These are phyloP conservation scores for Polychytrium aggregatum DNA, from an alignment of 192 early-diverging fungal genomes.

Conservation along the genomic window DNA sequence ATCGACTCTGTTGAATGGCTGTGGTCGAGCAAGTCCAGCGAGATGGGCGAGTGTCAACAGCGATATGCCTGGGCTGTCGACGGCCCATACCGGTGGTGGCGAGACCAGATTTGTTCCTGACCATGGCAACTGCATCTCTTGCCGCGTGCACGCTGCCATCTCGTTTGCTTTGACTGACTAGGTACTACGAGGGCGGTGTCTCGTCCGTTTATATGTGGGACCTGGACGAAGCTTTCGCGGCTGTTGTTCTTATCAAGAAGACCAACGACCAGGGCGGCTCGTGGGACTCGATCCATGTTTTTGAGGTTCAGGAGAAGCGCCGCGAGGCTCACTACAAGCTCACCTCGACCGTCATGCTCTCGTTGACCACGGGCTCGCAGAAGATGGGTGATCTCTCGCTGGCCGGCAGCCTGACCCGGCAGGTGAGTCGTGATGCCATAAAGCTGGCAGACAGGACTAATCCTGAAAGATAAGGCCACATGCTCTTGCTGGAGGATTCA, in stretches of 20 bases:
- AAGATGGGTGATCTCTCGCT: conserved; percentile 69
- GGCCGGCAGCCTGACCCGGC: conserved; percentile 85
- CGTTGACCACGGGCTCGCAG: conserved; percentile 59
- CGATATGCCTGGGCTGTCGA: no score
- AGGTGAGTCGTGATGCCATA: no score
- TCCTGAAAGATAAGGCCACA: no score
- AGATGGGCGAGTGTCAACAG: no score
- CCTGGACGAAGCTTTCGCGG: conserved; percentile 77
- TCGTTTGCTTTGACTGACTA: conserved; percentile 13
- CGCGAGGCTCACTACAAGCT: conserved; percentile 88
- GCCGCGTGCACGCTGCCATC: no score
- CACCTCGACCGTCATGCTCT: conserved; percentile 93
- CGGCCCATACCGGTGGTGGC: no score
- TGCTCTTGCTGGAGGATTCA: no score
- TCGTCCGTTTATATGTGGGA: conserved; percentile 98
- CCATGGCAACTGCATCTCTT: no score
- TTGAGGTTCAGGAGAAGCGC: conserved; percentile 78
- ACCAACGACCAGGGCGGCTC: conserved; percentile 40
- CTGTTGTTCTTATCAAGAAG: conserved; percentile 93
- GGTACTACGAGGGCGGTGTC: conserved; percentile 87
- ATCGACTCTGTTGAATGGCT: conserved; percentile 1
- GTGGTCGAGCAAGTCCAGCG: no score
- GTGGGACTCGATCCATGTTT: conserved; percentile 98
- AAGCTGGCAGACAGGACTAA: no score
- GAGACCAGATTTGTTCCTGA: no score